Evolutionary conservation across 176 grass and related monocot species (phyloP).

Genomic region (Saccharum officinarum): DNA sequence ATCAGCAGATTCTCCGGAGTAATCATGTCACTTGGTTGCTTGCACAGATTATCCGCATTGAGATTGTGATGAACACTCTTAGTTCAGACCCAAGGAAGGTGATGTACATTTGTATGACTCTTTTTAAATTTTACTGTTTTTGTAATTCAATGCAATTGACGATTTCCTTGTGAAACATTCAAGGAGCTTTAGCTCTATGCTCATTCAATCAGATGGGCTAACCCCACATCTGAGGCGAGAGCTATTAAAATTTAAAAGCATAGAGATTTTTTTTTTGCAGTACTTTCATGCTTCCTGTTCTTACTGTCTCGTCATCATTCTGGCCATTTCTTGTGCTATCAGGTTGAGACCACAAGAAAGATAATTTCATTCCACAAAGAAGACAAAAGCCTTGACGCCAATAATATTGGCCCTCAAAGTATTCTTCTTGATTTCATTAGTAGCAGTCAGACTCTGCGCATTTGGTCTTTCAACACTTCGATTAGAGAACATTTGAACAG

Average conservation of each 20-base stretch:
- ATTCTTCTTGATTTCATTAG: constrained; percentile 99
- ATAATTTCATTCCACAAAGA: constrained; percentile 99
- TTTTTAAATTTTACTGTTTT: not conserved
- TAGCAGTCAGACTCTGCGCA: constrained; percentile 94
- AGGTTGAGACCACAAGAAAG: constrained; percentile 95
- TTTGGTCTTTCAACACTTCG: constrained; percentile 94
- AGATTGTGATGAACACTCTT: constrained; percentile 85
- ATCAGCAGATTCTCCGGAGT: constrained; percentile 84
- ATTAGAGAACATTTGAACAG: constrained; percentile 92
- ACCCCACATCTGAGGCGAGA: constrained; percentile 10
- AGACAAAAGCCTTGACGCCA: constrained; percentile 85
- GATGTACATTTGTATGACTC: constrained; percentile 25
- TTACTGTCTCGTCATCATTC: not conserved
- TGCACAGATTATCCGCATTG: constrained; percentile 93
- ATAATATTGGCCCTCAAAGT: constrained; percentile 73
- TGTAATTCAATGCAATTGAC: constrained; percentile 4
- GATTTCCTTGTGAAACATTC: constrained; percentile 18
- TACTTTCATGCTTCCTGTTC: constrained; percentile 21
- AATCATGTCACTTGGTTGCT: constrained; percentile 99
- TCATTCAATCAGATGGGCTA: constrained; percentile 26
- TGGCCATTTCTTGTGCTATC: constrained; percentile 44
- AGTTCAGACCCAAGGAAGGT: constrained; percentile 92
- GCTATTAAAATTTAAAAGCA: constrained; percentile 33
- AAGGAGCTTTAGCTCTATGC: not conserved
- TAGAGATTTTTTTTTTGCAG: not conserved